Base-by-base conservation (phyloP, 2,329 filamentous ascomycete genomes). In the Cladosporium sp. region DNA sequence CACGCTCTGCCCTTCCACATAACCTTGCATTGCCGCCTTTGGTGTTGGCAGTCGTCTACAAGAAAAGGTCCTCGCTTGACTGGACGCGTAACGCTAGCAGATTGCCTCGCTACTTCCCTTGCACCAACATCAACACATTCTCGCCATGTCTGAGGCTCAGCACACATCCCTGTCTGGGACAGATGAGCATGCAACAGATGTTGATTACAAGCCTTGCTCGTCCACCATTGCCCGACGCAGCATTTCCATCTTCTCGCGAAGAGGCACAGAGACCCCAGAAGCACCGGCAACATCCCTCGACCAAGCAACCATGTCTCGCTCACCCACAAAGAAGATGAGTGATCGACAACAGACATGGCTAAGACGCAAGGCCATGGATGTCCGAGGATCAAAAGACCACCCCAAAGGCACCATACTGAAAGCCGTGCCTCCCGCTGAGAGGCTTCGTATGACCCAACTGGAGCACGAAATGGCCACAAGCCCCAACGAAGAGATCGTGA, bases 401-500 rank as follows among this genome's bases (percentile, higher is more conserved):
- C 9, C 27, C 15, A 61, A 56, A 45, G 61, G 58, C 15, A 67
- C 64, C 1, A 52, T 66, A 7, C 56, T 68, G 19, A 61, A 65
- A 22, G 64, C 65, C 12, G 62, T 67, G 8, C 66, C 65, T 15
- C 56, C 55, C 19, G 56, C 58, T 3, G 56, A 54, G 44, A 57
- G 55, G 4, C 59, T 59, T n/a, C 48, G 56, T 7, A 63, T 69
- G 58, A 64, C 62, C 9, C 53, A 61, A 3, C 43, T 69, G 22
- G 65, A 69, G 47, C 56, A 62, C 40, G 62, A 61, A 41, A 71
- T 72, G 67, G 68, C 68, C 4, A 67, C 62, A 0, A 65, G 65
- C 20, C 68, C 68, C 29, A 71, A 71, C 54, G 61, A 70, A 38
- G 69, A 69, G 57, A 69, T 71, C 32, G 56, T 68, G 22, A 61